These are phyloP conservation scores for Trametes sanguinea DNA, from an alignment of 768 basidiomycete species.

Conservation along the genomic window DNA sequence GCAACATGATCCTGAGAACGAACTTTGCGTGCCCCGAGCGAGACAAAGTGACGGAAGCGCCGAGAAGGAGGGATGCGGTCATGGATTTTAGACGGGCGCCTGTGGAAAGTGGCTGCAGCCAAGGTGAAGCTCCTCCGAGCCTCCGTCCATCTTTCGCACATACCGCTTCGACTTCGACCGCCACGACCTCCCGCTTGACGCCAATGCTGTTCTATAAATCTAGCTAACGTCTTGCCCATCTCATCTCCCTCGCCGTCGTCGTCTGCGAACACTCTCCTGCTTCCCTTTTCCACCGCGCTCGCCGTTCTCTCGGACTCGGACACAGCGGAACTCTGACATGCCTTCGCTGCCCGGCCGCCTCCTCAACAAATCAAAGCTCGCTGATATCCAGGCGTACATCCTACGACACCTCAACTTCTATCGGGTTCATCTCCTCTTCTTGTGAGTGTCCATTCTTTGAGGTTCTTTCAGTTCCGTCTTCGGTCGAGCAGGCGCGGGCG, in stretches of 20 bases:
- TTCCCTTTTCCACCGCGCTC: background rate
- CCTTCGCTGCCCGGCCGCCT: constrained; percentile 15
- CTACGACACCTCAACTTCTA: constrained; percentile 47
- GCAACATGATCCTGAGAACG: no score
- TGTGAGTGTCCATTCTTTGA: constrained; percentile 31
- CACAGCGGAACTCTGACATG: constrained; percentile 3
- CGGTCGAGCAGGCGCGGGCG: background rate
- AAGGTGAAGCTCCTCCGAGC: background rate
- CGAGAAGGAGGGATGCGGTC: constrained; percentile 1
- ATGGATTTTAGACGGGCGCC: background rate
- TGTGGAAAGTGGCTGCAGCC: background rate
- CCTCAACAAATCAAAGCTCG: constrained; percentile 2
- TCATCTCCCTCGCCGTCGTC: constrained; percentile 3
- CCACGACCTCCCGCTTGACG: constrained; percentile 13
- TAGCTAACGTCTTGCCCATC: constrained; percentile 14
- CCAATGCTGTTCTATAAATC: constrained; percentile 20
- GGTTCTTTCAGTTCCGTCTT: background rate
- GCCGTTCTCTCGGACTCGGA: background rate
- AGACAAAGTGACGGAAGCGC: constrained; percentile 1
- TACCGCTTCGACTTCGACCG: constrained; percentile 12
- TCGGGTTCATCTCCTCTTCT: constrained; percentile 47
- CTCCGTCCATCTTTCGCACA: constrained; percentile 6
- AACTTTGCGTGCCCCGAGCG: background rate
- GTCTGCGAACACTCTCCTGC: background rate
- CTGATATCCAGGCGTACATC: constrained; percentile 19